Conservation (phyloP, 768 basidiomycete species). For the Boletellus emodensis region DNA sequence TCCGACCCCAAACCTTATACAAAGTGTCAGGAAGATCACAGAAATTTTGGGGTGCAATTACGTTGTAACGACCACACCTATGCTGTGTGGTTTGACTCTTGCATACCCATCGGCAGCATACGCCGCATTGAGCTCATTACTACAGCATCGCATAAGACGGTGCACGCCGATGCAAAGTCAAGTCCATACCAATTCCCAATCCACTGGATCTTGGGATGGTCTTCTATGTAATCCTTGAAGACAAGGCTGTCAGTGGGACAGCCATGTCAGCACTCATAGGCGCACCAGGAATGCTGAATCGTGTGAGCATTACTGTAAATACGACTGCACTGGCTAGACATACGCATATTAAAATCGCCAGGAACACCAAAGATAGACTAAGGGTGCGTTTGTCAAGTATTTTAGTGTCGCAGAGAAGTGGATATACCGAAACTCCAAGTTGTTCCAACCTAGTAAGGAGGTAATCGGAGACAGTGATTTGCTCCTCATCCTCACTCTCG, state of each 20-base stretch:
- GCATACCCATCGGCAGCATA: conserved; percentile 96
- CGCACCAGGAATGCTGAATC: conserved; percentile 28
- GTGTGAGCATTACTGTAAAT: not conserved
- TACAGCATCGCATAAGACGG: conserved; percentile 24
- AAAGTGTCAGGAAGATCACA: not conserved
- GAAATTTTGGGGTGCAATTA: conserved; percentile 24
- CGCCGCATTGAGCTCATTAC: conserved; percentile 81
- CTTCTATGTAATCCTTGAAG: conserved; percentile 74
- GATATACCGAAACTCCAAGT: conserved; percentile 55
- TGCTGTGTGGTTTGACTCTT: conserved; percentile 68
- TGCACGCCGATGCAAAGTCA: not conserved
- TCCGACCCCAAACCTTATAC: conserved; percentile 80
- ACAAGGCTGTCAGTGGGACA: not conserved
- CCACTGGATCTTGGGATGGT: conserved; percentile 75
- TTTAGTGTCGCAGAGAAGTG: not conserved
- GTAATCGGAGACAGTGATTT: conserved; percentile 55
- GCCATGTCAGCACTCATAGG: not conserved
- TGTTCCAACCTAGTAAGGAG: conserved; percentile 61
- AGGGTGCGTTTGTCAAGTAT: not conserved
- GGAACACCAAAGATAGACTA: conserved; percentile 83
- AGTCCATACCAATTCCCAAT: conserved; percentile 71
- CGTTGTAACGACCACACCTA: conserved; percentile 80
- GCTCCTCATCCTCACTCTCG: conserved; percentile 32
- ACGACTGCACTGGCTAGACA: conserved; percentile 3
- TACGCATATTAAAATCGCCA: conserved; percentile 80